Conservation (phyloP, 805 yeast genomes). For the Myxozyma sirexii region DNA sequence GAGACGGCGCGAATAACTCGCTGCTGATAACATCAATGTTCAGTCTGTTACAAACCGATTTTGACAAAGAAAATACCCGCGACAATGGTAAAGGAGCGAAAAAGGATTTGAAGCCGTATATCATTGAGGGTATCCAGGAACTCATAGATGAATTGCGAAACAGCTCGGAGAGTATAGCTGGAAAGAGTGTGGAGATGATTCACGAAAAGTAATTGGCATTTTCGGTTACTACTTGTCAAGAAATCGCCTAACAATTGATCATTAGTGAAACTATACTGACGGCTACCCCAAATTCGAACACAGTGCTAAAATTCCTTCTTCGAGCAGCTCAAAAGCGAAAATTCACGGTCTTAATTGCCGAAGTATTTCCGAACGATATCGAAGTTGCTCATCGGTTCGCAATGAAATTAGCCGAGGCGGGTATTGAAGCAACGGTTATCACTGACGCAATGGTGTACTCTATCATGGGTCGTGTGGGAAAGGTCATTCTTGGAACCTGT, state of each 20-base stretch:
- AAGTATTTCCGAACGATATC: conserved; percentile 88
- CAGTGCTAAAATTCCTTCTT: conserved; percentile 82
- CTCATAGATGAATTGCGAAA: conserved; percentile 87
- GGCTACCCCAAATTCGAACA: conserved; percentile 92
- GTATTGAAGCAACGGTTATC: conserved; percentile 84
- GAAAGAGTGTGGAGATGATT: conserved; percentile 87
- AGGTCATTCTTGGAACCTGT: conserved; percentile 89
- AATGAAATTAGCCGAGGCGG: conserved; percentile 73
- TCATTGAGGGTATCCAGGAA: conserved; percentile 90
- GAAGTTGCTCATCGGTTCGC: conserved; percentile 77
- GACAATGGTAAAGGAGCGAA: conserved; percentile 39
- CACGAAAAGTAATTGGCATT: conserved; percentile 68
- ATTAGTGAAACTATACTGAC: conserved; percentile 56
- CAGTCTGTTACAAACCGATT: conserved; percentile 56
- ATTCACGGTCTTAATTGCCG: conserved; percentile 90
- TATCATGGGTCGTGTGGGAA: conserved; percentile 95
- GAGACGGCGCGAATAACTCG: conserved; percentile 36
- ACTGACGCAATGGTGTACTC: conserved; percentile 95
- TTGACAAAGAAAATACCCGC: conserved; percentile 45
- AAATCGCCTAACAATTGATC: neutral
- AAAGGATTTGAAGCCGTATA: conserved; percentile 74
- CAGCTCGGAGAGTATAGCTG: conserved; percentile 87
- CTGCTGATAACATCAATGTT: conserved; percentile 85
- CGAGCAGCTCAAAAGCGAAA: conserved; percentile 87
- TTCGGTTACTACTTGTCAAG: neutral